Evolutionary conservation across 225 moss, liverwort and hornwort species (phyloP).

Genomic region (Antitrichia curtipendula): DNA sequence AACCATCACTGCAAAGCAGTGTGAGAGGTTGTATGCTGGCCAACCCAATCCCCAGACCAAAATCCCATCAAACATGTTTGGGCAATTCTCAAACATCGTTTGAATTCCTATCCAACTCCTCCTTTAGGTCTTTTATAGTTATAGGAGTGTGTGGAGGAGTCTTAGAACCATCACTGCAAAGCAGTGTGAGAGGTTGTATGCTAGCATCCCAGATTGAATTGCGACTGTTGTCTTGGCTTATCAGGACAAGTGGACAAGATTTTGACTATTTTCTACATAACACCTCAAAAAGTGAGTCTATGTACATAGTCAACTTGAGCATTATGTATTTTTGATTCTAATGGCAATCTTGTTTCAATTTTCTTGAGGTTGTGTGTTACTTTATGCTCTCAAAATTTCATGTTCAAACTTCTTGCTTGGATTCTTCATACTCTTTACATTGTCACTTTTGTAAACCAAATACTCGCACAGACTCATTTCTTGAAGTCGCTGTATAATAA

Average conservation of each 20-base stretch:
- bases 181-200: too few relatives aligned
- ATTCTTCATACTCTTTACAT: neutral
- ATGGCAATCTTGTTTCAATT: neutral
- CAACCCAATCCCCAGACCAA: too few relatives aligned
- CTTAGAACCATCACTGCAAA: accelerated
- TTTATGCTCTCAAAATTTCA: neutral
- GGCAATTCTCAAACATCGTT: neutral
- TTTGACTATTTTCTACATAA: neutral
- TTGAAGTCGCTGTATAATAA: too few relatives aligned
- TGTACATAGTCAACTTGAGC: neutral
- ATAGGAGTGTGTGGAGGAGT: accelerated
- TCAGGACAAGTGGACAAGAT: neutral
- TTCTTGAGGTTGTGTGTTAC: neutral
- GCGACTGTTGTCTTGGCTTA: accelerated
- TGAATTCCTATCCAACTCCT: neutral
- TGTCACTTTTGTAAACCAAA: too few relatives aligned
- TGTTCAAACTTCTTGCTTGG: neutral
- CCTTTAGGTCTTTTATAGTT: neutral
- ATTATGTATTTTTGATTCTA: neutral
- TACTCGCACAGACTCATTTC: too few relatives aligned
- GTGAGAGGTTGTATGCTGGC: too few relatives aligned
- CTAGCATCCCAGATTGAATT: neutral
- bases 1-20: too few relatives aligned
- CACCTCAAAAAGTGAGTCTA: neutral
- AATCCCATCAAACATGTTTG: too few relatives aligned